Base-by-base conservation (phyloP, 2,329 filamentous ascomycete species). In the Monilinia laxa region DNA sequence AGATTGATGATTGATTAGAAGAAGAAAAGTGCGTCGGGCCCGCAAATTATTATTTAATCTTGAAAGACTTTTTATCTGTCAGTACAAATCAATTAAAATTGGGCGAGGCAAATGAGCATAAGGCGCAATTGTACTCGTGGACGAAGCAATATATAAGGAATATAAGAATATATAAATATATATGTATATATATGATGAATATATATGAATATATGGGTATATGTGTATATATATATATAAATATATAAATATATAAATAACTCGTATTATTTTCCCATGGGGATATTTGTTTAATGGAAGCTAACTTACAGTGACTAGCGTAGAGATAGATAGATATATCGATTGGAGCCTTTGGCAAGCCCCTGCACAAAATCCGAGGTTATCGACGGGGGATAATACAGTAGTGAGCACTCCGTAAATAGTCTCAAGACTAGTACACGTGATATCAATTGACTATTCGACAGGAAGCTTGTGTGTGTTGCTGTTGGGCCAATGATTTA, bases 301-400 rank as follows among this genome's bases (percentile, higher is more conserved):
- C 72, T 73, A 73, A 73, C 70, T 70, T 53, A 66, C 67, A 70
- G 56, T 56, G 62, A 68, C 67, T 73, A 72, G 70, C 69, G 69
- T 55, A 64, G 54, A 62, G 64, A 64, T 57, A 60, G 62, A 65
- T 67, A 56, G 68, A 68, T 28, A 4, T 28, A 28, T 28, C 28
- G 28, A 66, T 62, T 35, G 62, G 56, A 55, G 60, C 58, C 62
- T 68, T 68, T 71, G 68, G 68, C 66, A 67, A 68, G 65, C 65
- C 66, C 68, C 67, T 53, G 47, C 45, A 52, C 56, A 25, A 52
- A 28, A n/a, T 42, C 14, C 47, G 28, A 51, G 16, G 20, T 52
- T 38, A 35, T 62, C 20, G 47, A 65, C 6, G 25, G 31, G 56
- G 51, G 28, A 64, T 38, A 60, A 49, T 58, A 54, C 5, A 35